phyloP scores from a whole-genome alignment of 495 filamentous ascomycete species.

The Apodospora peruviana region DNA sequence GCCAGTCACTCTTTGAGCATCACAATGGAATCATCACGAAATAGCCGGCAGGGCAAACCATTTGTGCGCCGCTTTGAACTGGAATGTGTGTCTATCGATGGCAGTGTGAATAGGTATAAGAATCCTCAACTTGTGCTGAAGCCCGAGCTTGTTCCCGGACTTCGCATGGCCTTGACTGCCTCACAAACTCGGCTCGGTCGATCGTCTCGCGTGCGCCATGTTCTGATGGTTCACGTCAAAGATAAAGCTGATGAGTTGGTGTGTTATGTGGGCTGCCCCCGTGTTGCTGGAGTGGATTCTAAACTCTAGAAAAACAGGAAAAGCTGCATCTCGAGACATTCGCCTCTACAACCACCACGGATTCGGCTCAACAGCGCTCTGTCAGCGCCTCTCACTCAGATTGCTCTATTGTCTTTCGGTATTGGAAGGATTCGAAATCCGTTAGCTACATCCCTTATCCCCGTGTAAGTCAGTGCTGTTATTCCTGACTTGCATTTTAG shows the following conservation, averaged over 20 bases:
- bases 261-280: background rate
- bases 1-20: too few relatives aligned
- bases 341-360: background rate
- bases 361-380: background rate
- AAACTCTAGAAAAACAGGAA: conserved; percentile 4
- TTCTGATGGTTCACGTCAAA: conserved; percentile 28
- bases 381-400: conserved; percentile 6
- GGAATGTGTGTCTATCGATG: conserved; percentile 16
- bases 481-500: background rate
- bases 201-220: conserved; percentile 11
- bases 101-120: conserved; percentile 16
- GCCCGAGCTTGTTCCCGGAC: conserved; percentile 10
- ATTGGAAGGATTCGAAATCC: conserved; percentile 5
- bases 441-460: background rate
- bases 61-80: conserved; percentile 17
- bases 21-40: conserved; percentile 9
- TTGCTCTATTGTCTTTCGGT: conserved; percentile 13
- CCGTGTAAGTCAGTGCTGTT: background rate
- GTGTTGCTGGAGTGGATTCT: background rate
- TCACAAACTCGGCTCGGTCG: conserved; percentile 6
- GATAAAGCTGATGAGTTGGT: conserved; percentile 29
- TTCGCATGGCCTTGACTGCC: conserved; percentile 15
- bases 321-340: conserved; percentile 15
- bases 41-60: too few relatives aligned
- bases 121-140: conserved; percentile 27